Evolutionary conservation across 1,139 yeast species (phyloP).

Genomic region (Taphrina sp.): DNA sequence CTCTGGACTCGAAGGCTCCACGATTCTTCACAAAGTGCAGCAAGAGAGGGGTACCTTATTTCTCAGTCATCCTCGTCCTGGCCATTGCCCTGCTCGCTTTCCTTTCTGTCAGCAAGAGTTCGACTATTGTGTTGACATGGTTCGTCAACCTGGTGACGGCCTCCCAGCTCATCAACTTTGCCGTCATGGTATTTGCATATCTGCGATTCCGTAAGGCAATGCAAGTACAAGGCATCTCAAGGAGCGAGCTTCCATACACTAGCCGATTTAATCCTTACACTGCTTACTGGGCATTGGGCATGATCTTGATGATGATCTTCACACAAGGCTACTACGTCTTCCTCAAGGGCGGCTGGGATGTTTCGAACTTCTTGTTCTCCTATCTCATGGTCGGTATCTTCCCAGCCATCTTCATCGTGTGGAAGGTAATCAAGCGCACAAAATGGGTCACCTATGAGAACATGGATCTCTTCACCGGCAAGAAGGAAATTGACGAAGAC

Average conservation of each 20-base stretch:
- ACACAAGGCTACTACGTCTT: conserved; percentile 68
- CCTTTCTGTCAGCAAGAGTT: conserved; percentile 63
- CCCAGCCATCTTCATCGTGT: conserved; percentile 50
- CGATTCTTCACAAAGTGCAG: conserved; percentile 55
- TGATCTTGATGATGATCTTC: conserved; percentile 61
- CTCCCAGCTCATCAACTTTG: conserved; percentile 55
- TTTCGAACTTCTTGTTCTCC: conserved; percentile 57
- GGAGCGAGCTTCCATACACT: conserved; percentile 41
- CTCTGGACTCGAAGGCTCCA: conserved; percentile 64
- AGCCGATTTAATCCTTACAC: conserved; percentile 61
- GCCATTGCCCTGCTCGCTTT: conserved; percentile 55
- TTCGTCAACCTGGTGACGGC: conserved; percentile 72
- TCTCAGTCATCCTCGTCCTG: conserved; percentile 51
- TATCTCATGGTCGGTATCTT: conserved; percentile 50
- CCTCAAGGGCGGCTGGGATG: conserved; percentile 48
- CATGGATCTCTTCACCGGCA: conserved; percentile 27
- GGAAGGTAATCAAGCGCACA: conserved; percentile 26
- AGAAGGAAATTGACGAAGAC: conserved; percentile 31
- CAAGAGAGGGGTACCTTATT: conserved; percentile 57
- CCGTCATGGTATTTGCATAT: conserved; percentile 52
- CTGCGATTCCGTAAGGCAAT: conserved; percentile 37
- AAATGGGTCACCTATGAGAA: conserved; percentile 19
- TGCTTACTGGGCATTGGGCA: conserved; percentile 47
- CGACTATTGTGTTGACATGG: conserved; percentile 76
- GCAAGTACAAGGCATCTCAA: conserved; percentile 36